Evolutionary conservation across 208 protist genomes (phyloP), one percentile per base, ranked within the genome.

Genomic region (Tritrichomonas musculus): DNA sequence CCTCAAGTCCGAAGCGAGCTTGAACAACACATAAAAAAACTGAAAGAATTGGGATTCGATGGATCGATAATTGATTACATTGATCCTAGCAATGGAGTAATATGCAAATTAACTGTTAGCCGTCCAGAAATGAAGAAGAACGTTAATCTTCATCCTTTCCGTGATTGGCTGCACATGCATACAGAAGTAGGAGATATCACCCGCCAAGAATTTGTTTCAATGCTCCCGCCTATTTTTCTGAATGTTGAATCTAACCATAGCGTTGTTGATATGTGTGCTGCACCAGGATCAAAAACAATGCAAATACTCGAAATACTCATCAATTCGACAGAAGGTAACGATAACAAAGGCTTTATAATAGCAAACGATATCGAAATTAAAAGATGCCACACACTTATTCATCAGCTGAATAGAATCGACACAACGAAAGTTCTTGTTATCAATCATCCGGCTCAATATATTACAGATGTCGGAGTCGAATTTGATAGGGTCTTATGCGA

Each of bases 181-280:
- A 44, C 55, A 69, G 55, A 41, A 69, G 25, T 13, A 11, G 88
- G 88, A 47, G 88, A 64, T 55, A 80, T 92, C 20, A 80, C 47
- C 33, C 94, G 94, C 1, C 95, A 96, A 82, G 95, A 96, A 75
- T 75, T 94, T 9, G 95, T 96, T 14, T 93, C 69, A 9, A 96
- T 96, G 95, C 60, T 96, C 27, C 95, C 95, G 0, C 92, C 94
- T 25, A 27, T 95, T 5, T 93, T 95, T 57, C 66, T 96, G 0
- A 65, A 92, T 64, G 92, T 94, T 25, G 8, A 94, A 22, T 80
- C 93, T 0, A 27, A 94, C 30, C 27, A 95, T 44, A 13, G 33
- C 3, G 94, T 96, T 13, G 39, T 96, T 0, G 95, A 96, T 72
- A 95, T 96, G 94, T 96, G 95, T 72, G 95, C 95, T 0, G 95